Conservation (phyloP, 2,329 filamentous ascomycete species). For the Pseudocercospora ulei region DNA sequence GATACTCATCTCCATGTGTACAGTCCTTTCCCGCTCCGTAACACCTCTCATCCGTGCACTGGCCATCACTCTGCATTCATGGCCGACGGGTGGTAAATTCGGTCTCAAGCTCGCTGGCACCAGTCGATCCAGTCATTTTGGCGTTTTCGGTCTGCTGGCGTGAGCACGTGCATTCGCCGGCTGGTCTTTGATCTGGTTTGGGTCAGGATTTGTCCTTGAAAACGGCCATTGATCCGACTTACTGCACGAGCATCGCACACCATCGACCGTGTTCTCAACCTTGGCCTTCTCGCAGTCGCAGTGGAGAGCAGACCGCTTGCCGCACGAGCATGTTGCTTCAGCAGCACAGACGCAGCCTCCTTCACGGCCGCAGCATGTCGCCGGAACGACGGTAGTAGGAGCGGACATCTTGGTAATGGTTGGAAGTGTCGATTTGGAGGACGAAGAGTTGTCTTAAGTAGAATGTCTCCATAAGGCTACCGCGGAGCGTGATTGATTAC, state of each 20-base stretch:
- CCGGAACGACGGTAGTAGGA: constrained; percentile 38
- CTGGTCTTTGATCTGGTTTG: constrained; percentile 55
- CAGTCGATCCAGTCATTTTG: constrained; percentile 47
- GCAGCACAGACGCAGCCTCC: constrained; percentile 45
- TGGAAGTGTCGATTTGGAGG: constrained; percentile 1
- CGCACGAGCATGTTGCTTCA: constrained; percentile 55
- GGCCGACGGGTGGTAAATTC: constrained; percentile 18
- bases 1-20: constrained; percentile 4
- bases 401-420: constrained; percentile 33
- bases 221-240: constrained; percentile 29
- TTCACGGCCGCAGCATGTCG: constrained; percentile 51
- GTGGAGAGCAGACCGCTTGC: constrained; percentile 73
- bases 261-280: constrained; percentile 62
- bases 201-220: constrained; percentile 5
- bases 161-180: constrained; percentile 72
- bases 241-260: constrained; percentile 75
- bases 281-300: constrained; percentile 73
- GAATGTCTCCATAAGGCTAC: too few relatives aligned
- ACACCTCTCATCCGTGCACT: too few relatives aligned
- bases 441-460: neutral
- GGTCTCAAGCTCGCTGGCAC: constrained; percentile 17
- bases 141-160: constrained; percentile 61
- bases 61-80: neutral
- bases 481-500: too few relatives aligned
- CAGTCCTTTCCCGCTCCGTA: too few relatives aligned